A percentile compares a stretch with the other conserved stretches of the same genome.
Conservation (phyloP, 2,329 filamentous ascomycete species). For the Diaporthe ampelina region DNA sequence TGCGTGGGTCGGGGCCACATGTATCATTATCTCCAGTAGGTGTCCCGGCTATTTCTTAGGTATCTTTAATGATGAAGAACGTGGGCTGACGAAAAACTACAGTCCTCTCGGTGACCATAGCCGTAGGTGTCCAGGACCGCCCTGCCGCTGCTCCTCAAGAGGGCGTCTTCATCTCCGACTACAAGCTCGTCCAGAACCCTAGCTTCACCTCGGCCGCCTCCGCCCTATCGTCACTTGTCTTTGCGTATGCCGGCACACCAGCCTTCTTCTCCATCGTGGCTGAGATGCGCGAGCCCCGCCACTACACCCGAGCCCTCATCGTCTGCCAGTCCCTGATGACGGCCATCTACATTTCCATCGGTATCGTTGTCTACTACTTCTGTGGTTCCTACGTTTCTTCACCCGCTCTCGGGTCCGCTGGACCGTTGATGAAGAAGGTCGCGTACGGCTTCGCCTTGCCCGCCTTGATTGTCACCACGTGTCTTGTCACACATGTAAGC, state of each 20-base stretch:
- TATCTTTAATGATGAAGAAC: neutral
- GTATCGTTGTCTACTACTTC: constrained; percentile 51
- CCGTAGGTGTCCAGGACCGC: constrained; percentile 60
- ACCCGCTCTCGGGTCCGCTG: constrained; percentile 48
- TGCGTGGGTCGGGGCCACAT: constrained; percentile 62
- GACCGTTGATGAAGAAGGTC: constrained; percentile 51
- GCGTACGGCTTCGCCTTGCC: constrained; percentile 51
- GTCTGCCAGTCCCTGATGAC: constrained; percentile 46
- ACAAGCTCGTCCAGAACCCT: constrained; percentile 49
- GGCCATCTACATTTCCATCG: constrained; percentile 48
- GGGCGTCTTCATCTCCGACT: constrained; percentile 69
- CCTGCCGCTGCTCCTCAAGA: constrained; percentile 69
- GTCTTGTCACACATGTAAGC: constrained; percentile 49
- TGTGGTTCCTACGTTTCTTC: constrained; percentile 49
- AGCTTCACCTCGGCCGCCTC: constrained; percentile 68
- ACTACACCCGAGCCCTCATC: constrained; percentile 55
- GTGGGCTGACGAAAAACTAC: constrained; percentile 44
- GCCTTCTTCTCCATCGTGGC: constrained; percentile 70
- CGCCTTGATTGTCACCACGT: constrained; percentile 42
- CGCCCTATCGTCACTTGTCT: constrained; percentile 67
- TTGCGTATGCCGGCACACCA: constrained; percentile 64
- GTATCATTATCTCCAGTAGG: constrained; percentile 54
- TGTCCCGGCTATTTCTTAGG: too few relatives aligned
- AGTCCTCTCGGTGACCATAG: constrained; percentile 53
- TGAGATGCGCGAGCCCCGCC: constrained; percentile 68